Evolutionary conservation across 2,329 filamentous ascomycete species (phyloP).

Genomic region (Thermothelomyces thermophilus): DNA sequence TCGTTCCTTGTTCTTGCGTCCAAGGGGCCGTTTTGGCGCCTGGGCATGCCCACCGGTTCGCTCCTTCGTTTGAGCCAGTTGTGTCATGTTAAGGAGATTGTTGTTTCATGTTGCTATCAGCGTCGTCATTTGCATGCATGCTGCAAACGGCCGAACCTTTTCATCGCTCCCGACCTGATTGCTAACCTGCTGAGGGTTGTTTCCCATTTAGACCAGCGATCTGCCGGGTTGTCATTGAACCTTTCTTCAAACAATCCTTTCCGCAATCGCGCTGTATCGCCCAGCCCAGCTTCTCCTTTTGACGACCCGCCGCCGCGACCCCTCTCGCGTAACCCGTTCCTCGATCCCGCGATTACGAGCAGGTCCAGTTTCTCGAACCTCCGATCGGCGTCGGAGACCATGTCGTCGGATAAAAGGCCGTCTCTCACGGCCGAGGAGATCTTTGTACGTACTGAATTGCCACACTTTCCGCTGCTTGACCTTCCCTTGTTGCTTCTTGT

Average conservation of each 20-base stretch:
- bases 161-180: conserved; percentile 18
- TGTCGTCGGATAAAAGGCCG: conserved; percentile 43
- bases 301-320: conserved; percentile 55
- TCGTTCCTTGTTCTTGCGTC: conserved; percentile 24
- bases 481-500: too few relatives aligned
- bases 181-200: conserved; percentile 18
- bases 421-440: conserved; percentile 60
- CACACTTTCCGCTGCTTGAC: too few relatives aligned
- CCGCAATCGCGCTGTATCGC: conserved; percentile 65
- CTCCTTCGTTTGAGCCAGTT: conserved; percentile 34
- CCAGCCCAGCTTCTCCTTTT: conserved; percentile 47
- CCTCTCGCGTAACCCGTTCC: conserved; percentile 68
- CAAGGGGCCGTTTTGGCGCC: conserved; percentile 16
- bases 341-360: conserved; percentile 45
- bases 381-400: conserved; percentile 39
- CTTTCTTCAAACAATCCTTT: conserved; percentile 79
- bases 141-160: conserved; percentile 26
- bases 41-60: conserved; percentile 29
- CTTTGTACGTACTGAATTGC: conserved; percentile 56
- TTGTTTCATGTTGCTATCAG: conserved; percentile 41
- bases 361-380: conserved; percentile 30
- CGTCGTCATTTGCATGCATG: conserved; percentile 38
- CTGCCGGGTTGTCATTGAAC: conserved; percentile 54
- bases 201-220: conserved; percentile 38
- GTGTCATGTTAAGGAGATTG: conserved; percentile 42